phyloP scores from a whole-genome alignment of 306 rosid genomes.

The Hylodesmum podocarpum region DNA sequence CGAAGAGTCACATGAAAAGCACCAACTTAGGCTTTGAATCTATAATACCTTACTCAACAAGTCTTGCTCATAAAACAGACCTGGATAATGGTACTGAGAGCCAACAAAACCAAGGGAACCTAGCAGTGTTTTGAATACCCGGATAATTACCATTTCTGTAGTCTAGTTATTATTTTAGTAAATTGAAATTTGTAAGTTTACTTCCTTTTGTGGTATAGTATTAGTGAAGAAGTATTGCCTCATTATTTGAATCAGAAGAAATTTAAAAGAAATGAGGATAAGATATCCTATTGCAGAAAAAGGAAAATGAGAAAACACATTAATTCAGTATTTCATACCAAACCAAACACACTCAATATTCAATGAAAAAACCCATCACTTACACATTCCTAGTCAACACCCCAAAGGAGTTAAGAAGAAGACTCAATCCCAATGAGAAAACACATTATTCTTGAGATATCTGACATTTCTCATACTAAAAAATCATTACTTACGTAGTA shows the following conservation, averaged over 20 bases:
- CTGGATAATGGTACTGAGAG: neutral
- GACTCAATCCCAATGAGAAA: neutral
- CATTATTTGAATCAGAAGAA: neutral
- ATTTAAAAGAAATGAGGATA: neutral
- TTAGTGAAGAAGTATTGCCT: neutral
- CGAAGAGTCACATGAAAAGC: neutral
- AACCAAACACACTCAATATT: neutral
- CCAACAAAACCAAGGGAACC: neutral
- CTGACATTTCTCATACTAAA: neutral
- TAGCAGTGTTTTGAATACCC: neutral
- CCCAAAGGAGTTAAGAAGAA: neutral
- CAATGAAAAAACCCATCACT: neutral
- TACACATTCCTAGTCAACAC: neutral
- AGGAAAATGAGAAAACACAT: neutral
- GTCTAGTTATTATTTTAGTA: neutral
- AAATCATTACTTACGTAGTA: neutral
- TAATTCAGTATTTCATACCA: neutral
- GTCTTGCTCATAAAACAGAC: constrained; percentile 1
- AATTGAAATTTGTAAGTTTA: neutral
- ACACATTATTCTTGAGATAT: neutral
- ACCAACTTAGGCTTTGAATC: neutral
- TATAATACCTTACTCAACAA: neutral
- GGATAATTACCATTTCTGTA: neutral
- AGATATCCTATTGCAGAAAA: neutral
- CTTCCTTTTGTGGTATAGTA: neutral